Evolutionary conservation across 2,329 filamentous ascomycete species (phyloP), one percentile per base, ranked within the genome.

Genomic region (Verticillium alfalfae): DNA sequence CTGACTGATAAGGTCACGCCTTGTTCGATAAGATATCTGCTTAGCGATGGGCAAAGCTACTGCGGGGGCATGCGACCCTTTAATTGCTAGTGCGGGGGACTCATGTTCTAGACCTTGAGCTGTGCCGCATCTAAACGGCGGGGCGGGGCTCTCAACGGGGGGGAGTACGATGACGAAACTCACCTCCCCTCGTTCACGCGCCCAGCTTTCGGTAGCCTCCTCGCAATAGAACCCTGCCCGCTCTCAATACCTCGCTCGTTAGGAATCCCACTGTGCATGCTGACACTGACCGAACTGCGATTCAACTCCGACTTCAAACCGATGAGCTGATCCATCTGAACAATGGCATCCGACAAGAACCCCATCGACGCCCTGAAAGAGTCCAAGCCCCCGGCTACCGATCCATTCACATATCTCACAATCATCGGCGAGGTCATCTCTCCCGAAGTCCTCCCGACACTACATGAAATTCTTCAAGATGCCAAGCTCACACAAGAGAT

Each of bases 381-480:
- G 65, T 79, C 80, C 54, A 75, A 76, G 34, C 82, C 82, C 7
- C 82, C 82, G 2, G 78, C 79, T 22, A 83, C 80, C 41, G 90
- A 94, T 71, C 82, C 84, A 65, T 84, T 93, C 69, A 92, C 89
- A 26, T 94, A 93, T 73, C 83, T 93, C 60, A 92, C 90, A 61
- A 87, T 93, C 65, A 78, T 94, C 69, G 89, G 92, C 72, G 86
- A 90, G 73, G 88, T 90, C 67, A 79, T 93, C 56, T 86, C 83
- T 5, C 81, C 85, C 18, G 86, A 88, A 63, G 81, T 88, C 63
- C 78, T 94, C 54, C 88, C 89, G 1, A 77, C 84, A 3, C 80
- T 94, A 56, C 84, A 92, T 67, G 81, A 88, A 26, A 85, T 91
- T 39, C 79, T 92, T 18, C 85, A 90, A 72, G 86, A 91, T 79